Base-by-base conservation (phyloP, 2,329 filamentous ascomycete genomes). In the Thelonectria olida region DNA sequence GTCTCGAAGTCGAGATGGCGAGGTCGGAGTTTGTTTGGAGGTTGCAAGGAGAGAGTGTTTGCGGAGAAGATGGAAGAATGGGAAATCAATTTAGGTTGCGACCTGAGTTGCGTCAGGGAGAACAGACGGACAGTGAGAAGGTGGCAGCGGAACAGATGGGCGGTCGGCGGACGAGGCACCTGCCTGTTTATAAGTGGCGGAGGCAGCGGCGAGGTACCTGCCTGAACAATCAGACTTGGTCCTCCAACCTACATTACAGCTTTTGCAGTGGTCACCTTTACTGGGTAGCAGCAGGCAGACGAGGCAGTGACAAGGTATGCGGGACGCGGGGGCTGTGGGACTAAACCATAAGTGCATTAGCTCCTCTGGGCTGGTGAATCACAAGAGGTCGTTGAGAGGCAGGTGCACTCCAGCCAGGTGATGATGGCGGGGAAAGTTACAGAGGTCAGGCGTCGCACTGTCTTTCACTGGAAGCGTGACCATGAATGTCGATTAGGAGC, bases 21-120 rank as follows among this genome's bases (percentile, higher is more conserved):
- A 59, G 41, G 58, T 27, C 17, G 27, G 12, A 19, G n/a, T 54
- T 63, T 55, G 48, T 55, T 56, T 49, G 20, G 39, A 45, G 38
- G 34, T 49, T 27, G 39, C 20, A 59, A 41, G 42, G 28, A 44
- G 54, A 51, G 28, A 48, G 36, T 13, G 25, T n/a, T 64, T 58
- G 64, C 36, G 39, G 57, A 55, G 58, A 58, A 60, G 65, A 53
- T 66, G 62, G 68, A 65, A 67, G 53, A 68, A 64, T 67, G 58
- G 60, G 62, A 68, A 66, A 63, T 44, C n/a, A 58, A 61, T 61
- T 62, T 71, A 73, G 71, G 69, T 72, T 72, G 58, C 68, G 67
- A 64, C 64, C 56, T n/a, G 57, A 61, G 63, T 67, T 72, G 69
- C 69, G 69, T 72, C 68, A 69, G 72, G 65, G 60, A 70, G 71